Base-by-base conservation (phyloP, 2,329 filamentous ascomycete genomes). In the Colletotrichum magnum region DNA sequence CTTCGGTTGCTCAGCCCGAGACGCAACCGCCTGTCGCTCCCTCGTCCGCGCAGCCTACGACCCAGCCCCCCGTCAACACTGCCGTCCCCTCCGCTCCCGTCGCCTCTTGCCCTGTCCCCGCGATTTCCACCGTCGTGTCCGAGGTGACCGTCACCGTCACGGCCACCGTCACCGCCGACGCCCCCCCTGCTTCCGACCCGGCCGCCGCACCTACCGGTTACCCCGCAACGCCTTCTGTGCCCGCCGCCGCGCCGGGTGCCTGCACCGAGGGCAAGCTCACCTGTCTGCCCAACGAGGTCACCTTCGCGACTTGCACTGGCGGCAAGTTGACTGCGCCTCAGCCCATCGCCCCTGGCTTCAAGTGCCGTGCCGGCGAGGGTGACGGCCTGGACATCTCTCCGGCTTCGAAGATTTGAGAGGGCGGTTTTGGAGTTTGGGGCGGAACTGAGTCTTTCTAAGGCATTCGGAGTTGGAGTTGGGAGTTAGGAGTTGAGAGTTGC, bases 71-170 rank as follows among this genome's bases (percentile, higher is more conserved):
- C 2, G 52, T 26, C 2, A 43, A 24, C 3, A 68, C 53, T 6
- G 6, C 28, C 15, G 12, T 24, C 10, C 36, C 58, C 7, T 36
- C 32, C 7, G 32, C 32, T 3, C 32, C 32, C 2, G 32, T 36
- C 6, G 58, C 48, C 1, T 18, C 48, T 0, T 43, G 43, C 24
- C 39, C 54, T 6, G 59, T 54, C 4, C 32, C 43, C 13, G 26
- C 36, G 1, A 28, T 53, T 4, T 26, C 28, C 4, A 62, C 67
- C 52, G 51, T 71, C 21, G 62, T 71, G 39, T 72, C 28, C 24
- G 58, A 74, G 70, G 64, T 71, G 60, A 74, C 68, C 45, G 71
- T 73, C 47, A 68, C 74, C 3, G n/a, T 61, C 10, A 68, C 65
- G 2, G 65, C 59, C 10, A 68, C 60, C 4, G 16, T 50, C 5